These are phyloP conservation scores for Coemansia nantahalensis DNA, from an alignment of 192 early-diverging fungal species.

Conservation along the genomic window DNA sequence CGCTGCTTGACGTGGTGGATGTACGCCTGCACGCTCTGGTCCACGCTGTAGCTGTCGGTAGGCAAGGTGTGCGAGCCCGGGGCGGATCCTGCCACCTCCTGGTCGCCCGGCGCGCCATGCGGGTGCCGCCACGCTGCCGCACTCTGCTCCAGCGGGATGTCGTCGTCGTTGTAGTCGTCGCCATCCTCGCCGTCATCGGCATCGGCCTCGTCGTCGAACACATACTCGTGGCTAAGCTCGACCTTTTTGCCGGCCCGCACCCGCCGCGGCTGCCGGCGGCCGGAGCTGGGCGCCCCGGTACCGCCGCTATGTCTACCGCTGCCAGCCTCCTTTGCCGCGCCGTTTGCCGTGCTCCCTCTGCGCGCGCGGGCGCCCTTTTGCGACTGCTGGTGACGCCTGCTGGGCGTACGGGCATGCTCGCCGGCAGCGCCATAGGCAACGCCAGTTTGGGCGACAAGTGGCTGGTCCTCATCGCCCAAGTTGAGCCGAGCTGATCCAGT, in stretches of 20 bases:
- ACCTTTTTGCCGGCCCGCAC: slow-evolving; percentile 25
- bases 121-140: slow-evolving; percentile 1
- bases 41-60: slow-evolving; percentile 16
- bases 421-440: slow-evolving; percentile 2
- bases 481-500: not conserved
- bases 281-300: not conserved
- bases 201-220: slow-evolving; percentile 34
- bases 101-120: slow-evolving; percentile 1
- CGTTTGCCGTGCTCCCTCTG: slow-evolving; percentile 12
- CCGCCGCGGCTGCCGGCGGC: slow-evolving; percentile 21
- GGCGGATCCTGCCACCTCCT: slow-evolving; percentile 19
- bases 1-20: slow-evolving; percentile 35
- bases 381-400: slow-evolving; percentile 25
- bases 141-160: slow-evolving; percentile 30
- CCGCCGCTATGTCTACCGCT: slow-evolving; percentile 3
- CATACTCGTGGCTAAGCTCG: slow-evolving; percentile 42
- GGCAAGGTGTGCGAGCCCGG: too few species aligned
- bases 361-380: slow-evolving; percentile 9
- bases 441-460: slow-evolving; percentile 19
- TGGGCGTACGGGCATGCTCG: slow-evolving; percentile 1
- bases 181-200: slow-evolving; percentile 21
- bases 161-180: slow-evolving; percentile 23
- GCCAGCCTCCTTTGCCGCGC: slow-evolving; percentile 6
- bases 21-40: slow-evolving; percentile 46
- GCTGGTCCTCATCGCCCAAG: slow-evolving; percentile 36